phyloP scores from a whole-genome alignment of 352 stramenopile genomes.

The Peronospora farinosa region DNA sequence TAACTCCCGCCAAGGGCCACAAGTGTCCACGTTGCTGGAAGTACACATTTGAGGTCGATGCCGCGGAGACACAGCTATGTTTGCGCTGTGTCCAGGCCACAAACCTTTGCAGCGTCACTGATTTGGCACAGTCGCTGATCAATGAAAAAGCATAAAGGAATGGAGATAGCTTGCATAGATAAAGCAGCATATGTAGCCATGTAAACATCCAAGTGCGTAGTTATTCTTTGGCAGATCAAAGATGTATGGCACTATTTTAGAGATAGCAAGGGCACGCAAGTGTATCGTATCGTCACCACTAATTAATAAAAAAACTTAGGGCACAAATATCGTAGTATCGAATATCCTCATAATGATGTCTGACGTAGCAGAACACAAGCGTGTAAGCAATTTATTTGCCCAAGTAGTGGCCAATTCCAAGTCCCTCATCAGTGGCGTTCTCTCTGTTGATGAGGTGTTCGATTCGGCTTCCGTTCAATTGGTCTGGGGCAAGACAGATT shows the following conservation, averaged over 20 bases:
- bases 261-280: no score
- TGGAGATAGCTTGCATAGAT: no score
- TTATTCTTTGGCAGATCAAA: no score
- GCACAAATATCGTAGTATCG: no score
- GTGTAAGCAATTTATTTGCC: constrained; percentile 40
- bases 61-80: constrained; percentile 45
- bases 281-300: no score
- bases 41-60: constrained; percentile 58
- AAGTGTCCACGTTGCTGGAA: constrained; percentile 90
- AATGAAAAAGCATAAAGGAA: constrained; percentile 24
- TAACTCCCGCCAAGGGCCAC: constrained; percentile 57
- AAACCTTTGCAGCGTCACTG: constrained; percentile 36
- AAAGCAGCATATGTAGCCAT: no score
- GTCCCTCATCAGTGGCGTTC: constrained; percentile 42
- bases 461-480: constrained; percentile 40
- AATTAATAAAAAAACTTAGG: no score
- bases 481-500: constrained; percentile 53
- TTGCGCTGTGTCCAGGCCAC: constrained; percentile 48
- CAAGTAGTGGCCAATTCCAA: constrained; percentile 45
- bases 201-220: no score
- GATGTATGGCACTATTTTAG: no score
- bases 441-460: constrained; percentile 20
- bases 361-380: constrained; percentile 19
- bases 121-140: constrained; percentile 43
- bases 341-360: constrained; percentile 1